Conservation (phyloP, 106 monocot genomes). For the Acorus gramineus region DNA sequence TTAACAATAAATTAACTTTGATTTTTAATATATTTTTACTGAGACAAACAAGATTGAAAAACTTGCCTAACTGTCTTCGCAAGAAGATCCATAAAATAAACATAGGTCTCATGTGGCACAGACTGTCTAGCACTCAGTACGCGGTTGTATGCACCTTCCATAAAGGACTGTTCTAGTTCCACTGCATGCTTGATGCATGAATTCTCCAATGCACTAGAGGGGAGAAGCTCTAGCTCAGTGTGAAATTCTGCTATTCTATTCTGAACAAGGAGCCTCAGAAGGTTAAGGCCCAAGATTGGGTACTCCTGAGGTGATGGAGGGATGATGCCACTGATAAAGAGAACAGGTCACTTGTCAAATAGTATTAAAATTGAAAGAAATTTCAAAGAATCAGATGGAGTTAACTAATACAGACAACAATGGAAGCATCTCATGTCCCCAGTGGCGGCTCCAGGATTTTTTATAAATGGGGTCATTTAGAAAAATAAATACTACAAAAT, state of each 20-base stretch:
- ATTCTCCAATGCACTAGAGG: constrained; percentile 62
- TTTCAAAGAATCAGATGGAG: background rate
- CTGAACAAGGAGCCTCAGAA: constrained; percentile 86
- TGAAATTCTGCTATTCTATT: constrained; percentile 98
- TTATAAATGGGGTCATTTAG: too few species aligned
- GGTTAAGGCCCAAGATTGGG: constrained; percentile 89
- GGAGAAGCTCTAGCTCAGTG: constrained; percentile 81
- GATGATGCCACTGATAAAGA: constrained; percentile 41
- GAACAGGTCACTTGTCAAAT: background rate
- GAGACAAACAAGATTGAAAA: too few species aligned
- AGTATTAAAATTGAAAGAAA: background rate
- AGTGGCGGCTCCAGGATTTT: too few species aligned
- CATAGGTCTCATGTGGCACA: constrained; percentile 88
- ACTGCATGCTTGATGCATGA: constrained; percentile 90
- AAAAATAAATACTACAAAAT: too few species aligned
- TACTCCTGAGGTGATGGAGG: constrained; percentile 74
- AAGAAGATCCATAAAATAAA: constrained; percentile 96
- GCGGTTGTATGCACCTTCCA: constrained; percentile 97
- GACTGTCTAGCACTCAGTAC: constrained; percentile 73
- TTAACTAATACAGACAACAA: background rate
- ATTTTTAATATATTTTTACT: too few species aligned
- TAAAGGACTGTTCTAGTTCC: constrained; percentile 90
- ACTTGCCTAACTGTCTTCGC: constrained; percentile 87
- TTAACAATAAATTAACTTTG: too few species aligned
- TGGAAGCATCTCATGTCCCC: too few species aligned